Evolutionary conservation across 129 eudicot genomes (phyloP), one percentile per base, ranked within the genome.

Genomic region (Sambucus nigra): DNA sequence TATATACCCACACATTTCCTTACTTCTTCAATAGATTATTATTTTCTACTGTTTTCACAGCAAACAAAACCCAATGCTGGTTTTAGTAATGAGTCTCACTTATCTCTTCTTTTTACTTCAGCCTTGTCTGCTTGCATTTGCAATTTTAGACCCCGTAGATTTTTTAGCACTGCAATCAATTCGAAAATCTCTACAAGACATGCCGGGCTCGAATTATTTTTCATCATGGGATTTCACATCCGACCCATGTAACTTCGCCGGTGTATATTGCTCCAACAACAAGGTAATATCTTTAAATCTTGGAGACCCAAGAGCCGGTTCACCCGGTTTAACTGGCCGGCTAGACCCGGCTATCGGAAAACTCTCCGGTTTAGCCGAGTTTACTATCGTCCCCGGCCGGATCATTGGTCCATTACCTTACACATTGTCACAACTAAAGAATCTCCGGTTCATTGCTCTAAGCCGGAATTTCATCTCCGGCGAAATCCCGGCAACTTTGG

Each of bases 181-280:
- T 20, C 59, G 75, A 29, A 79, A 76, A 68, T 59, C 85, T 23
- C 46, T 87, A 5, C 62, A 73, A 23, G 96, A 87, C 32, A 55
- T 79, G 66, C 88, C 88, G 0, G 94, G 96, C 0, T 87, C 94
- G 2, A 63, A 70, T 44, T 82, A 57, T 59, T 75, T 88, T 28
- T 51, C 88, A 2, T 68, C 91, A 0, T 88, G 96, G 96, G 94
- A 88, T 25, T 88, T 88, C 87, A 88, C 96, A n/a, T 49, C 79
- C 50, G 96, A 88, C 47, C 96, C 94, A 2, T 88, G 96, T 31
- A 72, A 57, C 66, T 88, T 88, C 66, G 72, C 86, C 63, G 96
- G 96, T 0, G 83, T 87, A 41, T 74, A 58, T 29, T 87, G 96
- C 71, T 69, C 40, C 29, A 77, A 64, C 23, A 83, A 83, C 0